A percentile compares a stretch with the other conserved stretches of the same genome.
Evolutionary conservation across 352 stramenopile species (phyloP).

Genomic region (Phytophthora chlamydospora): DNA sequence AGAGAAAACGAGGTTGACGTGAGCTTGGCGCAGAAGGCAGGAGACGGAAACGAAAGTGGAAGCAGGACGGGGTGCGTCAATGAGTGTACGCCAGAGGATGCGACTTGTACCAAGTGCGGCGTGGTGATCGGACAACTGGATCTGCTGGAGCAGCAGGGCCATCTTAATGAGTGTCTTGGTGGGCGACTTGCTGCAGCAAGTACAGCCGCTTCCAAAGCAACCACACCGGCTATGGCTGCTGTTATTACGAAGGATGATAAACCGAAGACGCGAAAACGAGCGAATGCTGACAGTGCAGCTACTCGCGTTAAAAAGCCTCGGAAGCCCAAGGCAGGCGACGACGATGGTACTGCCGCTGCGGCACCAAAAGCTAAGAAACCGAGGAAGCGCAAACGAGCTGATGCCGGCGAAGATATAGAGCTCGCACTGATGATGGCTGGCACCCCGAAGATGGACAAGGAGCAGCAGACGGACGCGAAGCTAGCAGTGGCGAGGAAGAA

Average conservation of each 20-base stretch:
- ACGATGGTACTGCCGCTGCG: constrained; percentile 4
- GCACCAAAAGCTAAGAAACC: constrained; percentile 30
- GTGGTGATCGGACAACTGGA: constrained; percentile 37
- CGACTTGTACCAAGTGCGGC: constrained; percentile 35
- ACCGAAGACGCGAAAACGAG: constrained; percentile 29
- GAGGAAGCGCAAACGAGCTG: constrained; percentile 38
- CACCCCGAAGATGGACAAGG: constrained; percentile 43
- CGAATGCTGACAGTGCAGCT: constrained; percentile 16
- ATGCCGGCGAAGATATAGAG: constrained; percentile 26
- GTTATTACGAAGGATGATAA: neutral
- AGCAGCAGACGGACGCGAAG: constrained; percentile 51
- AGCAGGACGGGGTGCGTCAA: constrained; percentile 5
- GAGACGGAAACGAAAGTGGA: neutral
- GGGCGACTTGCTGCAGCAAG: constrained; percentile 5
- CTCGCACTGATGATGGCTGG: constrained; percentile 48
- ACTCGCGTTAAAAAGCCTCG: constrained; percentile 22
- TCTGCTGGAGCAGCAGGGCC: constrained; percentile 42
- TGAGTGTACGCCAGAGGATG: constrained; percentile 16
- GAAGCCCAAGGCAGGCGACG: constrained; percentile 21
- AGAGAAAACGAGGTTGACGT: neutral
- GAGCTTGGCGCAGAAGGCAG: neutral
- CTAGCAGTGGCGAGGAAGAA: constrained; percentile 50
- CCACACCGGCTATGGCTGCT: neutral
- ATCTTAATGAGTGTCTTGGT: constrained; percentile 47
- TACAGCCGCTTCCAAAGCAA: neutral